These are phyloP conservation scores for Pezicula carpinea DNA, from an alignment of 2,329 filamentous ascomycete genomes.

Conservation along the genomic window DNA sequence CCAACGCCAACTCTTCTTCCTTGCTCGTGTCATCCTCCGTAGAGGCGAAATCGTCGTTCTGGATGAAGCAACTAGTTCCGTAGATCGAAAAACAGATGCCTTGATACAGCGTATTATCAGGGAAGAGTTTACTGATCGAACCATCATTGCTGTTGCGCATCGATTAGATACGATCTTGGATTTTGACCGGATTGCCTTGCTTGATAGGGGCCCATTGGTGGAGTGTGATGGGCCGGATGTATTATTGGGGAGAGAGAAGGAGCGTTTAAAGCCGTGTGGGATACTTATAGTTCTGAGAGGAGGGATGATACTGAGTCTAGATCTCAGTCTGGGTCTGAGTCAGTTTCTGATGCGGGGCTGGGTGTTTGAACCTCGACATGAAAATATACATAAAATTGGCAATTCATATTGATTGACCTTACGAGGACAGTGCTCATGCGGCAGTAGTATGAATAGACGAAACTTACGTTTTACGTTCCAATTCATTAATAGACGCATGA, in stretches of 20 bases:
- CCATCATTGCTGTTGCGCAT: constrained; percentile 39
- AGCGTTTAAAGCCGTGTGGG: neutral
- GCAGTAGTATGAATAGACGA: too few species aligned
- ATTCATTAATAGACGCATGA: too few species aligned
- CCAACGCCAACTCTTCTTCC: constrained; percentile 41
- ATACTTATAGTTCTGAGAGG: neutral
- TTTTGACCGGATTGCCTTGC: constrained; percentile 44
- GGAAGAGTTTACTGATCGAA: constrained; percentile 47
- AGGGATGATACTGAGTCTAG: neutral
- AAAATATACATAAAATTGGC: too few species aligned
- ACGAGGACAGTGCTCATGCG: too few species aligned
- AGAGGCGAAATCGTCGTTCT: constrained; percentile 34
- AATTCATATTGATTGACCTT: too few species aligned
- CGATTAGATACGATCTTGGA: constrained; percentile 39
- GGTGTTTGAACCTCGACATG: too few species aligned
- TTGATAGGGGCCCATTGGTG: constrained; percentile 50
- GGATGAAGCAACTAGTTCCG: constrained; percentile 41
- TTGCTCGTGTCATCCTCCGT: constrained; percentile 40
- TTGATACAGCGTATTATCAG: constrained; percentile 50
- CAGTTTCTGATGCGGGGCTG: neutral
- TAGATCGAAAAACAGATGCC: constrained; percentile 53
- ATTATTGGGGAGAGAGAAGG: constrained; percentile 5
- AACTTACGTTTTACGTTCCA: too few species aligned
- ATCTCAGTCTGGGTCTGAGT: constrained; percentile 6
- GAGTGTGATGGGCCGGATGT: constrained; percentile 1